These are phyloP conservation scores for Tuber calosporum DNA, from an alignment of 495 filamentous ascomycete genomes.

Conservation along the genomic window DNA sequence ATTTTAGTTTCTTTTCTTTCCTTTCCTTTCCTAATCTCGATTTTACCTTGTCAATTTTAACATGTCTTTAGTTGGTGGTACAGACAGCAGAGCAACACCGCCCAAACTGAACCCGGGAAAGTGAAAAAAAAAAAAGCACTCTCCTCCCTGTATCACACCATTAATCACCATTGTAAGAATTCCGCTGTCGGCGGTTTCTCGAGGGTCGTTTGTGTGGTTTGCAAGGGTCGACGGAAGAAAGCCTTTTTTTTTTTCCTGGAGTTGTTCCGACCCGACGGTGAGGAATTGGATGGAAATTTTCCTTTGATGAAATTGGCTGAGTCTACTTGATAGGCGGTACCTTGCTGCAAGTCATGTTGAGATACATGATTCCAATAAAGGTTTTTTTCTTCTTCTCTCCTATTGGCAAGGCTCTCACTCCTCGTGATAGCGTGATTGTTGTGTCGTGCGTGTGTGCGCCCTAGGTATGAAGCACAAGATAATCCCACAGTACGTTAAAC, in stretches of 20 bases:
- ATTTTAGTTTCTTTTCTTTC: neutral
- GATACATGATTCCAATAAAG: slow-evolving; percentile 35
- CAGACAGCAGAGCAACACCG: neutral
- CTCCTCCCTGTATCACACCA: neutral
- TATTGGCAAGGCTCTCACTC: neutral
- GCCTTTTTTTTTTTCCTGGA: slow-evolving; percentile 11
- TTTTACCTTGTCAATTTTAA: neutral
- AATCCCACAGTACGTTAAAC: neutral
- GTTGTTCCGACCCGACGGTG: slow-evolving; percentile 26
- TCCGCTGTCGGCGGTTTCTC: neutral
- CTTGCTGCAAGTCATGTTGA: slow-evolving; percentile 33
- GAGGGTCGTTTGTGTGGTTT: neutral
- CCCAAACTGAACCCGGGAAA: neutral
- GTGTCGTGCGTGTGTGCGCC: neutral
- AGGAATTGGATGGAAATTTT: slow-evolving; percentile 39
- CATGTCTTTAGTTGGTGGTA: neutral
- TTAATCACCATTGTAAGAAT: neutral
- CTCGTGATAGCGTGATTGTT: slow-evolving; percentile 3
- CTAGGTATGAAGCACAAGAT: neutral
- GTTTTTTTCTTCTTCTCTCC: slow-evolving; percentile 3
- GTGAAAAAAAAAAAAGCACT: neutral
- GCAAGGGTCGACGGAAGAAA: neutral
- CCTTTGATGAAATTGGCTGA: slow-evolving; percentile 15
- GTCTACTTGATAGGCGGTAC: slow-evolving; percentile 18
- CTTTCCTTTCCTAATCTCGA: neutral